Conservation (phyloP, 2,329 filamentous ascomycete genomes). For the Rutstroemia sp. region DNA sequence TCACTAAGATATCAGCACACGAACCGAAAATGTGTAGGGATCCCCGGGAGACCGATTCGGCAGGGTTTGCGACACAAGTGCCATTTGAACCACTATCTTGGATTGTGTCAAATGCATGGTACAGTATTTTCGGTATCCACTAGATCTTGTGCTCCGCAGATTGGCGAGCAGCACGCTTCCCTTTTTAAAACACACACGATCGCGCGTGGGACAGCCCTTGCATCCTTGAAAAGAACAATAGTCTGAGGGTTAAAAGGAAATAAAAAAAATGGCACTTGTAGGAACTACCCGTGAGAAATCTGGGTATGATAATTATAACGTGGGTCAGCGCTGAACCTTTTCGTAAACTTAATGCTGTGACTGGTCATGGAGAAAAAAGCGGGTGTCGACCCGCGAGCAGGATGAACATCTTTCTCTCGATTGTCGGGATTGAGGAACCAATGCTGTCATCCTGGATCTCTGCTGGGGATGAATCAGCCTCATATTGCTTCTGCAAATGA, state of each 20-base stretch:
- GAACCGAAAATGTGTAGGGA: background rate
- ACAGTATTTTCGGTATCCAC: background rate
- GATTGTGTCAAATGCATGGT: background rate
- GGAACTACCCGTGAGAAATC: slow-evolving; percentile 7
- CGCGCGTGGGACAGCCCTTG: background rate
- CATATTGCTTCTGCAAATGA: slow-evolving; percentile 6
- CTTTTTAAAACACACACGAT: slow-evolving; percentile 3
- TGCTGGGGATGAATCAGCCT: slow-evolving; percentile 4
- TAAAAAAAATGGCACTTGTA: background rate
- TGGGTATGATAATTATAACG: background rate
- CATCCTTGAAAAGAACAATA: background rate
- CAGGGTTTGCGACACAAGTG: background rate
- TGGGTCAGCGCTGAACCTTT: slow-evolving; percentile 6
- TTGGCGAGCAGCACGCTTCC: background rate
- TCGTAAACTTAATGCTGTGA: slow-evolving; percentile 8
- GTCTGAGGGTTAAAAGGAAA: background rate
- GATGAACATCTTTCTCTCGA: background rate
- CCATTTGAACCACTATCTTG: background rate
- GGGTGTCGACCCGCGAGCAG: background rate
- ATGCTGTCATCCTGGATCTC: background rate
- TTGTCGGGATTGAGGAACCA: background rate
- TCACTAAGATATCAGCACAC: too few relatives aligned
- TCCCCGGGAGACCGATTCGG: background rate
- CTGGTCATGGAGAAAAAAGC: slow-evolving; percentile 5
- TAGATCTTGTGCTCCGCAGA: background rate